A percentile compares a stretch with the other conserved stretches of the same genome.
Evolutionary conservation across 768 basidiomycete species (phyloP).

Genomic region (Butyriboletus loyo): DNA sequence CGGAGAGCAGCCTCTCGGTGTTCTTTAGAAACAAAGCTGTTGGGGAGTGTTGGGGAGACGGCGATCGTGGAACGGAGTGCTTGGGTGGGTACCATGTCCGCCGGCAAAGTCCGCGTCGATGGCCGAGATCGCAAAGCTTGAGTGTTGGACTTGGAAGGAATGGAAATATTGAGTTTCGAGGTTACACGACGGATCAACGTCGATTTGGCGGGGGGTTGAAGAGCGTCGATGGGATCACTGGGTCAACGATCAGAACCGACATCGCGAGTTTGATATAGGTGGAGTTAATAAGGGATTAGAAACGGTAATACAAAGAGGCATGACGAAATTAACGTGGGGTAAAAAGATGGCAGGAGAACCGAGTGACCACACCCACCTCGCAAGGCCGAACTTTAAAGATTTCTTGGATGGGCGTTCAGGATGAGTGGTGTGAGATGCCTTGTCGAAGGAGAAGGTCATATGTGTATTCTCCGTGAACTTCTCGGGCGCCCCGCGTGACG

Average conservation of each 20-base stretch:
- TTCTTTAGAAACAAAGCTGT: slow-evolving; percentile 20
- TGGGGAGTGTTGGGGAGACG: slow-evolving; percentile 18
- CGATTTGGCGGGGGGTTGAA: slow-evolving; percentile 5
- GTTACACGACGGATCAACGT: slow-evolving; percentile 30
- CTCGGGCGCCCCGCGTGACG: not conserved
- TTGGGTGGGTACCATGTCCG: not conserved
- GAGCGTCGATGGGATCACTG: not conserved
- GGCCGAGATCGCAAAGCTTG: slow-evolving; percentile 8
- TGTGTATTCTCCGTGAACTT: not conserved
- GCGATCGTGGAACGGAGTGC: slow-evolving; percentile 1
- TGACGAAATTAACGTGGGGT: slow-evolving; percentile 2
- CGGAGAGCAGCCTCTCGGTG: slow-evolving; percentile 53
- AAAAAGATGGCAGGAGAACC: not conserved
- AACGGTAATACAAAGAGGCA: not conserved
- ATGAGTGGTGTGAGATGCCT: not conserved
- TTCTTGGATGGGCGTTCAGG: slow-evolving; percentile 2
- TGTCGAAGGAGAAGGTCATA: not conserved
- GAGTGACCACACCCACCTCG: slow-evolving; percentile 13
- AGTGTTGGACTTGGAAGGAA: slow-evolving; percentile 13
- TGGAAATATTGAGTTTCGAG: slow-evolving; percentile 25
- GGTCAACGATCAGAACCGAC: not conserved
- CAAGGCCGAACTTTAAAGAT: not conserved
- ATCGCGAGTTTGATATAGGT: not conserved
- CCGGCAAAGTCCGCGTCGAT: slow-evolving; percentile 9
- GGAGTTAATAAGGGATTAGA: not conserved